These are phyloP conservation scores for Aspergillus thermomutatus DNA, from an alignment of 2,329 filamentous ascomycete species.

Conservation along the genomic window DNA sequence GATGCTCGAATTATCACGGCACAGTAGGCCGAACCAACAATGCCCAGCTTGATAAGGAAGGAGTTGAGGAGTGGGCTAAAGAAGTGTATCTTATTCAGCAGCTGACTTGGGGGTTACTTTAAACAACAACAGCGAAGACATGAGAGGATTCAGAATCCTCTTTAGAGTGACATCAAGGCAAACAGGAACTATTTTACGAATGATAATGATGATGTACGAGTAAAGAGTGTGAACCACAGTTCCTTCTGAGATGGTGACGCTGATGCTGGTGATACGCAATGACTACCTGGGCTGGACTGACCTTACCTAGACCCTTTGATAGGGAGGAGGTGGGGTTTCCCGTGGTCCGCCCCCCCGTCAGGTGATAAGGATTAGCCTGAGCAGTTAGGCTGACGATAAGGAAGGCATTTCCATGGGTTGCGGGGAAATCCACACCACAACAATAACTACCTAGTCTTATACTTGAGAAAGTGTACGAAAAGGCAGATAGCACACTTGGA, in stretches of 20 bases:
- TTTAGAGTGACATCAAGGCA: neutral
- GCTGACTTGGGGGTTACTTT: neutral
- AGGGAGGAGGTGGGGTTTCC: neutral
- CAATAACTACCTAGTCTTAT: too few species aligned
- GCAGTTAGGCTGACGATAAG: neutral
- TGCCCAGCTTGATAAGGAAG: neutral
- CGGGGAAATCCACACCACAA: neutral
- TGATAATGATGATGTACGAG: constrained; percentile 8
- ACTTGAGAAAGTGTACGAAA: neutral
- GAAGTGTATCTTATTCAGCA: neutral
- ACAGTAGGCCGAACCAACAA: neutral
- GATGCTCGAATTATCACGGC: neutral
- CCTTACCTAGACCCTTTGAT: too few species aligned
- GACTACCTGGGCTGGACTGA: too few species aligned
- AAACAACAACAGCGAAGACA: neutral
- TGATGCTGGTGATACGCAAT: neutral
- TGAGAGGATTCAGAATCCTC: neutral
- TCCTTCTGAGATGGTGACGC: neutral
- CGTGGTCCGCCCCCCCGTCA: neutral
- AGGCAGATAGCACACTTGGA: neutral
- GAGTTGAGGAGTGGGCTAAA: neutral
- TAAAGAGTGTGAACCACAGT: neutral
- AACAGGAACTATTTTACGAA: neutral
- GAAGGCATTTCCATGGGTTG: too few species aligned
- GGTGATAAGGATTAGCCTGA: neutral